Evolutionary conservation across 345 rosid species (phyloP), one percentile per base, ranked within the genome.

Genomic region (Populus davidiana): DNA sequence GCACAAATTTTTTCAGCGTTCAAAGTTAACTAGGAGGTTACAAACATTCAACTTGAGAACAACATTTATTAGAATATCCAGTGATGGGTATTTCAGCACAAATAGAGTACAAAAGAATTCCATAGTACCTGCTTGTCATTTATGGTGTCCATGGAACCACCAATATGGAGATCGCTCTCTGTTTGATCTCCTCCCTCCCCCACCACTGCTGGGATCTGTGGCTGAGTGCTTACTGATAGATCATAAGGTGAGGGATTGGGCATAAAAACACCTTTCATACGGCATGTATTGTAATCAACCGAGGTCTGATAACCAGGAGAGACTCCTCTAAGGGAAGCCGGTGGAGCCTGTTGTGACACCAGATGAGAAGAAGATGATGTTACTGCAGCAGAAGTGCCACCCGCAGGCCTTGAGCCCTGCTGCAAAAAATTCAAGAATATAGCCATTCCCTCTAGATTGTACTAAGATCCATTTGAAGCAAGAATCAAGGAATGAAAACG

Each of bases 351-450:
- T 71, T 89, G 97, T 23, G 94, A 75, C 77, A 73, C 87, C 83
- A 90, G 82, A 69, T 87, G 94, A 21, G 97, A 84, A 83, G 96
- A 87, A 47, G 97, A 77, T 74, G 92, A 69, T 79, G 82, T 85
- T 70, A 80, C 83, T 59, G 81, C 85, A 13, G 86, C 79, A 70
- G 95, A 83, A 80, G 89, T 79, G 71, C 92, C 94, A 86, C 81
- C 89, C 73, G 70, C 89, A 82, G 90, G 85, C 82, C 89, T 92
- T 78, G 97, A 87, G 78, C 92, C 93, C 99, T 96, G 80, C 70
- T 94, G 80, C 70, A 69, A 82, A 72, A 81, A 18, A 25, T 31
- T 73, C 10, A 68, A 10, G 68, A 36, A 49, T 50, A 47, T 27
- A 18, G 12, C n/a, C 44, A n/a, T 4, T 25, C 43, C 31, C 63